A percentile compares a stretch with the other conserved stretches of the same genome.
phyloP scores from a whole-genome alignment of 2,329 filamentous ascomycete species.

The Metarhizium rileyi region DNA sequence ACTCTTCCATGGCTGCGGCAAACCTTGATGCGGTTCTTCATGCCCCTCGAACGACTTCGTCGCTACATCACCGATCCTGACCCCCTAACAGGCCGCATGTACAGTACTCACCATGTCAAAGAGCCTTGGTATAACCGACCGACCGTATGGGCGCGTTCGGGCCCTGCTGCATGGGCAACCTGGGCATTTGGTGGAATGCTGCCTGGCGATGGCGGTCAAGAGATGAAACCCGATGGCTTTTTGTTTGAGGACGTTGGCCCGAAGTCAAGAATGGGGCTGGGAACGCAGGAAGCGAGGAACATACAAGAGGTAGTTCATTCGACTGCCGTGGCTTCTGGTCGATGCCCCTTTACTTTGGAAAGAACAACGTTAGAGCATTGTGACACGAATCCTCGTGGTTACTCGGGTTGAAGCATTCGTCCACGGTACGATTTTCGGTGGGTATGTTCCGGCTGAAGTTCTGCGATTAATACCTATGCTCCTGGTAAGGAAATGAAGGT shows the following conservation, averaged over 20 bases:
- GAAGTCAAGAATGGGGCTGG: conserved; percentile 21
- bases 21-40: conserved; percentile 45
- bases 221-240: conserved; percentile 40
- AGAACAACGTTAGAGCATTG: too few species aligned
- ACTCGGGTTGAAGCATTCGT: too few species aligned
- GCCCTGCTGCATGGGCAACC: conserved; percentile 40
- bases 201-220: conserved; percentile 29
- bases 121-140: conserved; percentile 56
- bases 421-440: neutral
- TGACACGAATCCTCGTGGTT: too few species aligned
- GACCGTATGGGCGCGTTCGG: conserved; percentile 54
- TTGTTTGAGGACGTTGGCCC: conserved; percentile 54
- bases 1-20: conserved; percentile 41
- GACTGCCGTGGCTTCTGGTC: neutral
- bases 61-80: conserved; percentile 38
- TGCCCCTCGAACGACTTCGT: conserved; percentile 45
- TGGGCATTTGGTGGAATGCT: conserved; percentile 33
- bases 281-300: conserved; percentile 25
- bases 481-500: neutral
- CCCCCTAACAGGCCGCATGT: conserved; percentile 41
- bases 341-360: neutral
- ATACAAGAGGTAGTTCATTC: conserved; percentile 1
- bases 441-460: neutral
- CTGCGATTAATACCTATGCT: neutral
- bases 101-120: conserved; percentile 42